Evolutionary conservation across 306 rosid species (phyloP), one percentile per base, ranked within the genome.

Genomic region (Oxytropis ochrocephala): DNA sequence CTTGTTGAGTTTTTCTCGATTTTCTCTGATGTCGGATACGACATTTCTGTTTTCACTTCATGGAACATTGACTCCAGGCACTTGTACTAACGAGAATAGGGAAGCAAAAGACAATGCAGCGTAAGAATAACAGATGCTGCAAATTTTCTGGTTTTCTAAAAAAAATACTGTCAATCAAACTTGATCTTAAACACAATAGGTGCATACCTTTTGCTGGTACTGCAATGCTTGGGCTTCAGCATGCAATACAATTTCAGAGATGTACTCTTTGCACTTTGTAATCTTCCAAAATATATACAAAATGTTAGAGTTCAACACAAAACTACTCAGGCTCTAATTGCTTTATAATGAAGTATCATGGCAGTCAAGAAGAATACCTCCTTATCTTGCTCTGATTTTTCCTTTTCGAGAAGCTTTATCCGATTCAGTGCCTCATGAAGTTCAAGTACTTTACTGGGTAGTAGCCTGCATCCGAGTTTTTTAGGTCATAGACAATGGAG

Each of bases 161-260:
- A 12, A 43, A 50, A 29, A 18, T 8, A 19, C 17, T 19, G 64
- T 48, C 18, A 39, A 50, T 29, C 63, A 38, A 27, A 50, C 58
- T 55, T 68, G 33, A 33, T 67, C 38, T 50, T 48, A 38, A 38
- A 52, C 38, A 58, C 36, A 39, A 42, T 18, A 36, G 9, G 64
- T 64, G 16, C 16, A 60, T 81, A 90, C 98, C 97, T 94, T 88
- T 79, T 94, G 97, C 80, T 90, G 98, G 83, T 94, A 90, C 79
- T 88, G 96, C 53, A 78, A 73, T 52, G 97, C 82, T 75, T 94
- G 98, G 74, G 98, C 97, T 76, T 94, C 97, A 50, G 96, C 96
- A 77, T 90, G 98, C 86, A 94, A 63, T 66, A 90, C 79, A 78
- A 94, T 83, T 74, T 94, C 98, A 7, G 88, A 78, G 73, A 90